Evolutionary conservation across 768 basidiomycete genomes (phyloP).

Genomic region (Macrolepiota albuminosa): DNA sequence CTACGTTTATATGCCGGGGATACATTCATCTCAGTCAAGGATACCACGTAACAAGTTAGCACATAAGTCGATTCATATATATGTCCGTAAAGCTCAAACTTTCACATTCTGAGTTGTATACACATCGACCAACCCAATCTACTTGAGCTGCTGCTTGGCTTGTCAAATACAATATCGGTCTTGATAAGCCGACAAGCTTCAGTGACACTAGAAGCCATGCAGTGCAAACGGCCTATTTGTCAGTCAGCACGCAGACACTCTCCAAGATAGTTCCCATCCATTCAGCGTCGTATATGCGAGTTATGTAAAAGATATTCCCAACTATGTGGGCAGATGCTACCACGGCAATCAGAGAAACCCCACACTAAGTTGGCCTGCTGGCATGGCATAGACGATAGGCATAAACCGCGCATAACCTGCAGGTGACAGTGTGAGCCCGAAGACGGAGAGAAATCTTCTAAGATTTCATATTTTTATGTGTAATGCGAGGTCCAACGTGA

Average conservation of each 20-base stretch:
- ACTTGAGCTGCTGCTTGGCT: not conserved
- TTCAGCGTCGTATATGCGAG: not conserved
- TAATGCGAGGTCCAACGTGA: not conserved
- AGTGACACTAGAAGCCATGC: not conserved
- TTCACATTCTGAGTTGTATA: not conserved
- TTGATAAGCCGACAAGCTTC: not conserved
- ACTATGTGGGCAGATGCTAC: not conserved
- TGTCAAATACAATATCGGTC: not conserved
- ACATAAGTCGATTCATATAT: not conserved
- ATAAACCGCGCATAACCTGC: conserved; percentile 3
- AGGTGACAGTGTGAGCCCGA: conserved; percentile 3
- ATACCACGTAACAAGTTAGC: not conserved
- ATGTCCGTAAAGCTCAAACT: not conserved
- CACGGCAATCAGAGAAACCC: not conserved
- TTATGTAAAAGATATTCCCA: not conserved
- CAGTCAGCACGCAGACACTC: not conserved
- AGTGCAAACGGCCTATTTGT: not conserved
- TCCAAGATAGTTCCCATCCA: not conserved
- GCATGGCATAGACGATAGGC: conserved; percentile 1
- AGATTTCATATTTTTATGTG: not conserved
- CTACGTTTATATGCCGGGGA: too few relatives aligned
- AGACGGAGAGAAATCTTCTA: not conserved
- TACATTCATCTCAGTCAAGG: not conserved
- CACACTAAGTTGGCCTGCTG: not conserved
- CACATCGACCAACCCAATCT: not conserved